Evolutionary conservation across 2,329 filamentous ascomycete species (phyloP).

Genomic region (Penicillium sp.): DNA sequence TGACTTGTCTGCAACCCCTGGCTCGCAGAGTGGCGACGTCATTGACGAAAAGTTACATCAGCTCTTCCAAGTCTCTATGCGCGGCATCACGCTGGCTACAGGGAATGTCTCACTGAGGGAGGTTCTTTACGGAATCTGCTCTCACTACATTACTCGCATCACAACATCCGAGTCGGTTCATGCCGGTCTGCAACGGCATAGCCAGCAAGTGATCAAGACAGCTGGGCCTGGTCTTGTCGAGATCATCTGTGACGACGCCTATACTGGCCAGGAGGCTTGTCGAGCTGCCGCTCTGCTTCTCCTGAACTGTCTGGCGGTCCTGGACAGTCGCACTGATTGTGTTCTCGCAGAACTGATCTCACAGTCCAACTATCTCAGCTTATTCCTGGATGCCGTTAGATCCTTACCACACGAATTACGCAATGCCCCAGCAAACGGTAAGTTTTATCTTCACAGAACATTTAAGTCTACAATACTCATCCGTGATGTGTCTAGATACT

Average conservation of each 20-base stretch:
- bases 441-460: conserved; percentile 21
- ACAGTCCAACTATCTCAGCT: conserved; percentile 84
- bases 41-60: conserved; percentile 88
- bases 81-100: conserved; percentile 73
- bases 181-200: conserved; percentile 50
- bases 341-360: conserved; percentile 76
- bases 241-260: conserved; percentile 89
- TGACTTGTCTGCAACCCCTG: conserved; percentile 38
- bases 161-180: conserved; percentile 50
- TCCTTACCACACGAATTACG: conserved; percentile 72
- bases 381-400: conserved; percentile 85
- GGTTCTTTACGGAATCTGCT: conserved; percentile 88
- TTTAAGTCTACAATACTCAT: background rate
- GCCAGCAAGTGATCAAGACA: conserved; percentile 70
- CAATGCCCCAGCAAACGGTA: conserved; percentile 59
- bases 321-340: conserved; percentile 71
- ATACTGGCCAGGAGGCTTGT: conserved; percentile 76
- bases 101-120: conserved; percentile 73
- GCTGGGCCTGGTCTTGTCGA: conserved; percentile 81
- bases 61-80: conserved; percentile 82
- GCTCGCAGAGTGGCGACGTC: conserved; percentile 61
- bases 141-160: conserved; percentile 76
- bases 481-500: conserved; percentile 46
- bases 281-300: conserved; percentile 84
- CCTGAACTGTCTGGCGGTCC: conserved; percentile 72